These are phyloP conservation scores for Paraphaeosphaeria sporulosa DNA, from an alignment of 2,329 filamentous ascomycete genomes.

Conservation along the genomic window DNA sequence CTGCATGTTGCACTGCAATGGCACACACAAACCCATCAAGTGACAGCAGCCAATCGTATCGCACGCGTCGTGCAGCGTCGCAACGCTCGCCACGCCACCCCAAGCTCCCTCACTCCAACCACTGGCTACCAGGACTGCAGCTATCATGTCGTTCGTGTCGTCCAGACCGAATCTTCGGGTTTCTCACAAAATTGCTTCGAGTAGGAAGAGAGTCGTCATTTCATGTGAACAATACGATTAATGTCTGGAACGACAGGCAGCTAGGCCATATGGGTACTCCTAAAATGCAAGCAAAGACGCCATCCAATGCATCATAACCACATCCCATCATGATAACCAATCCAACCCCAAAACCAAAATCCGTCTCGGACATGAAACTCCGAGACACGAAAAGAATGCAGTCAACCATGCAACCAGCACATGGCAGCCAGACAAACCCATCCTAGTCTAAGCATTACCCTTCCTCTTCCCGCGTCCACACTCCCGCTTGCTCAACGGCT, in stretches of 20 bases:
- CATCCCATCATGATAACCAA: not conserved
- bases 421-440: not conserved
- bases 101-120: no score
- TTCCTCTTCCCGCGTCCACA: slow-evolving; percentile 47
- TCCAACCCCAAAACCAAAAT: not conserved
- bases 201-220: not conserved
- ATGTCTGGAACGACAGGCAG: not conserved
- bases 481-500: slow-evolving; percentile 75
- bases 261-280: not conserved
- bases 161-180: not conserved
- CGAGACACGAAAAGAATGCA: not conserved
- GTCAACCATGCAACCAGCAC: not conserved
- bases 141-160: no score
- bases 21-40: no score
- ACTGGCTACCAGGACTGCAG: no score
- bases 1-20: no score
- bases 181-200: no score
- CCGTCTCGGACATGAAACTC: slow-evolving; percentile 1
- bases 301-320: slow-evolving; percentile 1
- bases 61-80: no score
- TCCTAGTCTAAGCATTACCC: slow-evolving; percentile 11
- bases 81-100: no score
- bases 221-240: not conserved
- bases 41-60: no score
- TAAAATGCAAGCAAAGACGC: slow-evolving; percentile 5